These are phyloP conservation scores for Byssoonygena ceratinophila DNA, from an alignment of 2,329 filamentous ascomycete genomes.

Conservation along the genomic window DNA sequence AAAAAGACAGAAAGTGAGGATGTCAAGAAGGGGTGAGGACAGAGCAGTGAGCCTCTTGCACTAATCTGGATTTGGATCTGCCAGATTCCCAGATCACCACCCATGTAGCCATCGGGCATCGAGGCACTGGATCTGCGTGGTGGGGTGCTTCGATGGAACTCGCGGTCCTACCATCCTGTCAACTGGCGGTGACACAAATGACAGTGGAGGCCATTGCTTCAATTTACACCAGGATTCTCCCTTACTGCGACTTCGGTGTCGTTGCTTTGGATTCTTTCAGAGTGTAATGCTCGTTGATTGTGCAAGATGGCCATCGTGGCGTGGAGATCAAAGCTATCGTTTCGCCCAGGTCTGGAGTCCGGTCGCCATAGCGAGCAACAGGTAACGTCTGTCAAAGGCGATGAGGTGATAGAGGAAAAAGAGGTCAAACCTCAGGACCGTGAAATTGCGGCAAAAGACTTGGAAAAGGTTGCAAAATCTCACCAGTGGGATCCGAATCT, in stretches of 20 bases:
- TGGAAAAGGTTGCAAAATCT: conserved; percentile 8
- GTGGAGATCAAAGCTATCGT: conserved; percentile 1
- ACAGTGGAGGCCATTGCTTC: background rate
- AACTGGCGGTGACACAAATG: background rate
- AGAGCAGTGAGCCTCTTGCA: too few species aligned
- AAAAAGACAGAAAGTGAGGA: too few species aligned
- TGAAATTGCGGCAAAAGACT: background rate
- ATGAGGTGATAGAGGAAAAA: background rate
- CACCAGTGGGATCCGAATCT: conserved; percentile 48
- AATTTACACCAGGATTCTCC: background rate
- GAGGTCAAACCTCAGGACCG: background rate
- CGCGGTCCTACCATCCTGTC: background rate
- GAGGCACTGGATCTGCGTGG: too few species aligned
- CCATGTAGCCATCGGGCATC: too few species aligned
- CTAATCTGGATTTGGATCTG: too few species aligned
- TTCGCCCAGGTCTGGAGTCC: background rate
- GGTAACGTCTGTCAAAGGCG: background rate
- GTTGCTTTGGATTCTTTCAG: background rate
- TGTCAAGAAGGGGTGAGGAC: too few species aligned
- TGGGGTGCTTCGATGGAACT: background rate
- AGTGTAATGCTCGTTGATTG: background rate
- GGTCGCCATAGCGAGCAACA: background rate
- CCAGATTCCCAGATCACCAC: too few species aligned
- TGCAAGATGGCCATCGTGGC: background rate
- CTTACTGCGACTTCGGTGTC: background rate